These are phyloP conservation scores for Penicilliopsis zonata DNA, from an alignment of 495 filamentous ascomycete species.

Conservation along the genomic window DNA sequence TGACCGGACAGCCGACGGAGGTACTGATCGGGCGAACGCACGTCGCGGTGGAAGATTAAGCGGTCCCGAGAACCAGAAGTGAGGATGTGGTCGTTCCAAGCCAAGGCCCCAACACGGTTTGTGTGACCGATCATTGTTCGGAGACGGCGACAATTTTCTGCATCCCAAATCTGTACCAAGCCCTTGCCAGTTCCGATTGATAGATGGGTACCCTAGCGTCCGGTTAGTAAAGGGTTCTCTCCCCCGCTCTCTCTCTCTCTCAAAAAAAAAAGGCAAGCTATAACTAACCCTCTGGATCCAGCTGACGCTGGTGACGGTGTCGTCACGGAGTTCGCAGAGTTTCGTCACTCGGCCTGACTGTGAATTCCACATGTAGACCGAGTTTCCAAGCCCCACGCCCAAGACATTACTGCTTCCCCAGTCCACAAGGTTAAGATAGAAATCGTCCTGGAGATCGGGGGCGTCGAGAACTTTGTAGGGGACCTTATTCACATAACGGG, in stretches of 20 bases:
- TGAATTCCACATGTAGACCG: slow-evolving; percentile 99
- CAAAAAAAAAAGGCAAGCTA: neutral
- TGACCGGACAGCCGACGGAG: slow-evolving; percentile 72
- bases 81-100: slow-evolving; percentile 96
- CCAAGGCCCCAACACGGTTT: slow-evolving; percentile 77
- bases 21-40: slow-evolving; percentile 85
- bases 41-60: slow-evolving; percentile 87
- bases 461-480: slow-evolving; percentile 97
- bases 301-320: slow-evolving; percentile 89
- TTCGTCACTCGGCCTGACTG: slow-evolving; percentile 76
- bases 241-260: slow-evolving; percentile 2
- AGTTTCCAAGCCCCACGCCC: slow-evolving; percentile 81
- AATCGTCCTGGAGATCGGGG: slow-evolving; percentile 91
- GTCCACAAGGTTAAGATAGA: slow-evolving; percentile 93
- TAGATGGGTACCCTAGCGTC: slow-evolving; percentile 69
- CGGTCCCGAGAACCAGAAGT: slow-evolving; percentile 93
- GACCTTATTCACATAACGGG: slow-evolving; percentile 83
- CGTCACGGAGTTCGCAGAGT: slow-evolving; percentile 84
- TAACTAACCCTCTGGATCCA: slow-evolving; percentile 76
- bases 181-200: slow-evolving; percentile 90
- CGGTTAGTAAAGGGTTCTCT: neutral
- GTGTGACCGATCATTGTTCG: slow-evolving; percentile 96
- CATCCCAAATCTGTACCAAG: slow-evolving; percentile 95
- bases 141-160: slow-evolving; percentile 67
- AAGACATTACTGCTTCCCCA: slow-evolving; percentile 95